A percentile compares a stretch with the other conserved stretches of the same genome.
Conservation (phyloP, 2,329 filamentous ascomycete genomes). For the Aureobasidium sp. region DNA sequence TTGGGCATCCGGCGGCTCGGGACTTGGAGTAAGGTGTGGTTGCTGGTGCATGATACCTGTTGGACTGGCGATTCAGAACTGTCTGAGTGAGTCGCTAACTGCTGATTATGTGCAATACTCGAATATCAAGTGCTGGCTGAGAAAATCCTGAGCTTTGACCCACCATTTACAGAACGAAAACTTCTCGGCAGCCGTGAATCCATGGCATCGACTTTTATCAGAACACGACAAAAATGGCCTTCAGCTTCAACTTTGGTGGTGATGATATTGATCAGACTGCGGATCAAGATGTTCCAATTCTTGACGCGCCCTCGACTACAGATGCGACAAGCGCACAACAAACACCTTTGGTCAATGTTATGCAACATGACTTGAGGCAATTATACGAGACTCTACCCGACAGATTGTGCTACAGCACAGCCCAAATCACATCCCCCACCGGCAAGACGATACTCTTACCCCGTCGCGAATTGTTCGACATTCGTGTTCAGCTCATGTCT, state of each 20-base stretch:
- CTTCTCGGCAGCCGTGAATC: background rate
- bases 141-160: no score
- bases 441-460: conserved; percentile 52
- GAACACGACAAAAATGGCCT: conserved; percentile 31
- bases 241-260: conserved; percentile 53
- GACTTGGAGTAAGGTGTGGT: no score
- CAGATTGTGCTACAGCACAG: conserved; percentile 61
- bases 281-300: conserved; percentile 16
- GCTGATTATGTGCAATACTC: no score
- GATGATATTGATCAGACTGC: conserved; percentile 51
- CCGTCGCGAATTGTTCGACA: conserved; percentile 73
- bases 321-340: background rate
- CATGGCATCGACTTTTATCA: background rate
- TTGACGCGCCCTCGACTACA: background rate
- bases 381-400: conserved; percentile 52
- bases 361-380: conserved; percentile 37
- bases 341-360: conserved; percentile 20
- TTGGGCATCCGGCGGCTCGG: no score
- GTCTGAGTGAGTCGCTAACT: no score
- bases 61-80: no score
- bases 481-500: conserved; percentile 74
- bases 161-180: no score
- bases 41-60: no score
- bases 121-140: no score
- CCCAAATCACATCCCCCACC: conserved; percentile 55